phyloP scores from a whole-genome alignment of 306 rosid genomes.

The Cicer judaicum region DNA sequence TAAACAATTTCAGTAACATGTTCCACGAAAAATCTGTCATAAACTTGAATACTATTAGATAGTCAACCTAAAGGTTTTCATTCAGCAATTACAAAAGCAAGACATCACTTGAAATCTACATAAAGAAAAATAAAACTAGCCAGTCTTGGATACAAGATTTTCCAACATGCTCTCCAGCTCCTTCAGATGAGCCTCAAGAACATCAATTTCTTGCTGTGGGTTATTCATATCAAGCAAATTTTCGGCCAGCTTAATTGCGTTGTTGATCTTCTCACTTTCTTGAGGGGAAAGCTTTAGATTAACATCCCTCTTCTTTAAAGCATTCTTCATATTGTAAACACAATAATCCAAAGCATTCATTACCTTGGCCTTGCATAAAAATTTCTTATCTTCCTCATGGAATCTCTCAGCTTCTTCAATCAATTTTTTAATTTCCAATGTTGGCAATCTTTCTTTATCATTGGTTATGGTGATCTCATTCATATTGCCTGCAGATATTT shows the following conservation, averaged over 20 bases:
- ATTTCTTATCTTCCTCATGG: constrained; percentile 49
- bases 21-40: no score
- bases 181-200: not conserved
- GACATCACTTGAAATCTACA: no score
- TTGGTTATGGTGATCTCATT: constrained; percentile 50
- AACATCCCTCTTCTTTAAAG: not conserved
- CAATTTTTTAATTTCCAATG: not conserved
- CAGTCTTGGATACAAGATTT: not conserved
- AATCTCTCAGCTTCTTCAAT: constrained; percentile 46
- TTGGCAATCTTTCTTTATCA: constrained; percentile 44
- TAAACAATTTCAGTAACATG: no score
- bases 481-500: constrained; percentile 40
- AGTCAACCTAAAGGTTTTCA: no score
- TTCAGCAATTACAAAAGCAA: no score
- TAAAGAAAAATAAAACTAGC: no score
- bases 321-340: not conserved
- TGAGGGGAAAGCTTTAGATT: not conserved
- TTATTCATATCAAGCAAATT: not conserved
- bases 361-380: constrained; percentile 44
- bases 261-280: not conserved
- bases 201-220: not conserved
- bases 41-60: no score
- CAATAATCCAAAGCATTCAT: constrained; percentile 40
- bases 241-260: not conserved
- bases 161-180: not conserved